phyloP scores from a whole-genome alignment of 2,329 filamentous ascomycete species.

The Verticillium isaacii region DNA sequence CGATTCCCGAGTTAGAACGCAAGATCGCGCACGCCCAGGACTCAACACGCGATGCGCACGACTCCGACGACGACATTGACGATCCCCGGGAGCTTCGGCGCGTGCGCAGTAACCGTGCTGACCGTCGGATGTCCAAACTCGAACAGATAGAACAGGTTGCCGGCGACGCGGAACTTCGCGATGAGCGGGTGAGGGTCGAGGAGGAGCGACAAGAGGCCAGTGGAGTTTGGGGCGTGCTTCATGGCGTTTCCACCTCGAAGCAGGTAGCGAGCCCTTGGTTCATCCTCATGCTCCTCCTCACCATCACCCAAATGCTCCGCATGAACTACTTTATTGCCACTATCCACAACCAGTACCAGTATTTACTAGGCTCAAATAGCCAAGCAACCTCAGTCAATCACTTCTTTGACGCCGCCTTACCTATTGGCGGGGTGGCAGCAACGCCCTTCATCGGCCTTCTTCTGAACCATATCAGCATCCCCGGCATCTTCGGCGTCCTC shows the following conservation, averaged over 20 bases:
- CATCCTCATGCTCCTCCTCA: constrained; percentile 64
- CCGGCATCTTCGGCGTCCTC: constrained; percentile 52
- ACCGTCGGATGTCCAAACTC: constrained; percentile 50
- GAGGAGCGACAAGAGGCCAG: constrained; percentile 53
- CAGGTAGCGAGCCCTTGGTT: constrained; percentile 70
- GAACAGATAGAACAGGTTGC: constrained; percentile 59
- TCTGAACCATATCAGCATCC: constrained; percentile 61
- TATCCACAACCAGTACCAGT: constrained; percentile 63
- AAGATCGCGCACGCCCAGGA: constrained; percentile 33
- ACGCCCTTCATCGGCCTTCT: constrained; percentile 68
- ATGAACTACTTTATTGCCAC: constrained; percentile 71
- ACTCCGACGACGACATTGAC: constrained; percentile 50
- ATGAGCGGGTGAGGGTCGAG: constrained; percentile 48
- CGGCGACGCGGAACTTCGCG: constrained; percentile 48
- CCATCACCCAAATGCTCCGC: constrained; percentile 50
- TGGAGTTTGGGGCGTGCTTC: constrained; percentile 68
- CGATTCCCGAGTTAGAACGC: constrained; percentile 28
- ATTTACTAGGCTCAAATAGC: constrained; percentile 50
- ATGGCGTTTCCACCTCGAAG: constrained; percentile 55
- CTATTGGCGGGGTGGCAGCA: constrained; percentile 62
- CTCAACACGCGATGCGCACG: constrained; percentile 36
- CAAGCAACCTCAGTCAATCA: constrained; percentile 28
- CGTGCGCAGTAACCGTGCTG: constrained; percentile 36
- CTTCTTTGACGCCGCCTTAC: constrained; percentile 46
- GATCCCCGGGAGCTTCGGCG: constrained; percentile 42